Evolutionary conservation across 2,329 filamentous ascomycete species (phyloP).

Genomic region (Calycina marina): DNA sequence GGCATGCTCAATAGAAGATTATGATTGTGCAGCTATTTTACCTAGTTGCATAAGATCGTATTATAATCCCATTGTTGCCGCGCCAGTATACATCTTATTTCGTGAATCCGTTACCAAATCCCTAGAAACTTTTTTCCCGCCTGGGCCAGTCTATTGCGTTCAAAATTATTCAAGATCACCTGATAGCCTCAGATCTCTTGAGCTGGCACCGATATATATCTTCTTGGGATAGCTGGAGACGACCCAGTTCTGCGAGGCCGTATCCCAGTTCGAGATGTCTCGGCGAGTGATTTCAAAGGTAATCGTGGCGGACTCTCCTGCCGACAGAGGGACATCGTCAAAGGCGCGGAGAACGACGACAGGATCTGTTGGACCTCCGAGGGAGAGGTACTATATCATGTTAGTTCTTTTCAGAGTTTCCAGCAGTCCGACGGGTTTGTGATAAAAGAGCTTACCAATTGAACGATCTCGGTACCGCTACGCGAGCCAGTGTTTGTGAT

Average conservation of each 20-base stretch:
- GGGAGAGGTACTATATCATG: constrained; percentile 56
- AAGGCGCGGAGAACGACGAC: constrained; percentile 61
- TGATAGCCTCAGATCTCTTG: constrained; percentile 19
- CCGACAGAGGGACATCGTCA: constrained; percentile 56
- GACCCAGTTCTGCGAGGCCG: constrained; percentile 67
- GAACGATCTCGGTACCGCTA: constrained; percentile 40
- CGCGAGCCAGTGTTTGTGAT: constrained; percentile 41
- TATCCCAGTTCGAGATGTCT: constrained; percentile 82
- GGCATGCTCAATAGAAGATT: too few species aligned
- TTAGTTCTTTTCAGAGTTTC: too few species aligned
- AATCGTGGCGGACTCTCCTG: constrained; percentile 54
- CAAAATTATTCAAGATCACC: neutral
- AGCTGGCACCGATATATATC: constrained; percentile 21
- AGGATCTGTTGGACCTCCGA: constrained; percentile 64
- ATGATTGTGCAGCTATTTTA: too few species aligned
- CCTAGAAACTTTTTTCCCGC: too few species aligned
- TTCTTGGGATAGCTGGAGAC: constrained; percentile 19
- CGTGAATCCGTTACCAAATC: too few species aligned
- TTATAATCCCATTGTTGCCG: too few species aligned
- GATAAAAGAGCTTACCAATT: constrained; percentile 30
- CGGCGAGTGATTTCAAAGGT: constrained; percentile 56
- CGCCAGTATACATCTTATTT: too few species aligned
- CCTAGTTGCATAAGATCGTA: too few species aligned
- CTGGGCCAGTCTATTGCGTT: too few species aligned
- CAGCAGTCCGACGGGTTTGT: too few species aligned